phyloP scores from a whole-genome alignment of 2,329 filamentous ascomycete species.

The Ramularia endophylla region DNA sequence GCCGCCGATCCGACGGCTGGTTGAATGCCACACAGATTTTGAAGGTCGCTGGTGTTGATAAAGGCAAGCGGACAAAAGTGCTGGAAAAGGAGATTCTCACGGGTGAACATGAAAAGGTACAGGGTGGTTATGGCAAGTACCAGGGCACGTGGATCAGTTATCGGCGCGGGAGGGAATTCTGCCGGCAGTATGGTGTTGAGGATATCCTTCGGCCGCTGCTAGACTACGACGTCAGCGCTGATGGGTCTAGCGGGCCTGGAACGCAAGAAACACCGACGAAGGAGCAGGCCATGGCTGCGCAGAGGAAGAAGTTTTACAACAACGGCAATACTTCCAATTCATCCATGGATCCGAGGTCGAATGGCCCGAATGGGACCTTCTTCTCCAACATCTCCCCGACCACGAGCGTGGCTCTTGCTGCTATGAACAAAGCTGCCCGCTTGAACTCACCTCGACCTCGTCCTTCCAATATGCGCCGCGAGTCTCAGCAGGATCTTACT shows the following conservation, averaged over 20 bases:
- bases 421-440: conserved; percentile 85
- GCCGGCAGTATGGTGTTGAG: conserved; percentile 70
- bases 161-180: conserved; percentile 85
- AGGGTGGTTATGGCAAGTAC: conserved; percentile 97
- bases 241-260: conserved; percentile 62
- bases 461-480: conserved; percentile 61
- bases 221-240: conserved; percentile 73
- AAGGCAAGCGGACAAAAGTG: conserved; percentile 95
- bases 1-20: conserved; percentile 89
- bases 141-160: conserved; percentile 99
- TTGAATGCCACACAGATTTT: conserved; percentile 97
- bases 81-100: conserved; percentile 96
- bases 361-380: conserved; percentile 68
- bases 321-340: conserved; percentile 36
- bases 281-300: conserved; percentile 94
- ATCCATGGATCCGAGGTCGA: conserved; percentile 54
- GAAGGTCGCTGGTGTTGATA: conserved; percentile 94
- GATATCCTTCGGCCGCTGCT: conserved; percentile 68
- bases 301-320: conserved; percentile 85
- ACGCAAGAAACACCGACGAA: conserved; percentile 94
- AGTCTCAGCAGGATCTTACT: conserved; percentile 57
- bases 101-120: conserved; percentile 96
- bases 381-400: conserved; percentile 96
- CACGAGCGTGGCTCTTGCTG: conserved; percentile 86
- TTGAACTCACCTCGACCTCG: conserved; percentile 80